Percentiles rank a stretch among this genome's conserved stretches.
These are phyloP conservation scores for Quercus phellos DNA, from an alignment of 331 rosid species.

Conservation along the genomic window DNA sequence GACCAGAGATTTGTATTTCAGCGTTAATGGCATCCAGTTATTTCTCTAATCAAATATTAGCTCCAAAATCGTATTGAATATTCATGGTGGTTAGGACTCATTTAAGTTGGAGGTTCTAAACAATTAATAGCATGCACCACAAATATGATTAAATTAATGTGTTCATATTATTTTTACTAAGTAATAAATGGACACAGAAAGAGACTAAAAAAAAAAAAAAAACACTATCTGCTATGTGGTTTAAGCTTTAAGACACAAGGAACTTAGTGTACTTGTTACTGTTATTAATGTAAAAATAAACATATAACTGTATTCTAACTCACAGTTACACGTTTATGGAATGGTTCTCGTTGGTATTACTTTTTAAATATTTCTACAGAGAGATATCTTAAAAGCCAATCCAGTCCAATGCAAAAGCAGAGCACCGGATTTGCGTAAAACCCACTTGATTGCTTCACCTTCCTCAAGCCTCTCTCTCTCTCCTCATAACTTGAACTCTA, in stretches of 20 bases:
- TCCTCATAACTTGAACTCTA: conserved; percentile 61
- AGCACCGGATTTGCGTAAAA: conserved; percentile 80
- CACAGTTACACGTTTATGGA: conserved; percentile 13
- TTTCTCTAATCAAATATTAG: too few species aligned
- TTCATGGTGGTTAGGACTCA: too few species aligned
- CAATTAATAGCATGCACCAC: too few species aligned
- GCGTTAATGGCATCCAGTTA: too few species aligned
- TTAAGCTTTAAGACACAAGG: neutral
- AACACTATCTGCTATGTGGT: neutral
- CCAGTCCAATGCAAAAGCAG: conserved; percentile 61
- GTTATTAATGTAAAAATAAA: neutral
- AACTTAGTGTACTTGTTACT: neutral
- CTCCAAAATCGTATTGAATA: too few species aligned
- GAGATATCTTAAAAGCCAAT: conserved; percentile 73
- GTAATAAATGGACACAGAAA: neutral
- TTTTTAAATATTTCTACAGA: conserved; percentile 18
- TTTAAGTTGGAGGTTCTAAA: too few species aligned
- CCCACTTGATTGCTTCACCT: conserved; percentile 89
- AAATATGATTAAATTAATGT: neutral
- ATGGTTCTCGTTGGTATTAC: conserved; percentile 11
- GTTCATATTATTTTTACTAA: neutral
- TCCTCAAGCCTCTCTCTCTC: conserved; percentile 32
- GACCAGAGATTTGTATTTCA: too few species aligned
- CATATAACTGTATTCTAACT: conserved; percentile 18
- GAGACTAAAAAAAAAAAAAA: neutral